These are phyloP conservation scores for Fusarium sp. DNA, from an alignment of 2,329 filamentous ascomycete genomes.

Conservation along the genomic window DNA sequence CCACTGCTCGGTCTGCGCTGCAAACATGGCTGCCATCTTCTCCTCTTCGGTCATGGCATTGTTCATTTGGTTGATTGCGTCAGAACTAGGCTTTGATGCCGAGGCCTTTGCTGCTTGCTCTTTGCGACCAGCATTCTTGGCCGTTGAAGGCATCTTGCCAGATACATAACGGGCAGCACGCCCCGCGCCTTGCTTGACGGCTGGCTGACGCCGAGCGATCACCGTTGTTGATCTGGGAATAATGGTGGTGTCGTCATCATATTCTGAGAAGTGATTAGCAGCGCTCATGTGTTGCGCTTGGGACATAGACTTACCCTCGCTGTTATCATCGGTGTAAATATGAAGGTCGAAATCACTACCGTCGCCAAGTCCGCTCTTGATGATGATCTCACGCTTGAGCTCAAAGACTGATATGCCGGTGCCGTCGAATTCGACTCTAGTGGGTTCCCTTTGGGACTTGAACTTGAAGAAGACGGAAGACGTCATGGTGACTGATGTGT, in stretches of 20 bases:
- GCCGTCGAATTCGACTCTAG: conserved; percentile 95
- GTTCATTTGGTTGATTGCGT: conserved; percentile 74
- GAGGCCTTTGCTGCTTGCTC: conserved; percentile 71
- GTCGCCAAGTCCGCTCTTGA: conserved; percentile 91
- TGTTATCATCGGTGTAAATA: conserved; percentile 92
- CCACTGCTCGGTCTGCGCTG: conserved; percentile 91
- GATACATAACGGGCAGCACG: conserved; percentile 95
- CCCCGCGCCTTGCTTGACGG: conserved; percentile 86
- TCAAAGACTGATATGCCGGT: conserved; percentile 99
- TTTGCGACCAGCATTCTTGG: conserved; percentile 81
- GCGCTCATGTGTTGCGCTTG: background rate
- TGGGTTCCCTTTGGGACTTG: conserved; percentile 97
- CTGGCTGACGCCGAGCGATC: conserved; percentile 86
- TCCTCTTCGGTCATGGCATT: conserved; percentile 92
- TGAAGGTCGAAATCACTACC: conserved; percentile 96
- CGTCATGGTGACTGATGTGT: conserved; percentile 73
- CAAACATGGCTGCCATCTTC: conserved; percentile 91
- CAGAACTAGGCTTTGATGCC: conserved; percentile 66
- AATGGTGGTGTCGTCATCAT: conserved; percentile 97
- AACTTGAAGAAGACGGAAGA: conserved; percentile 99
- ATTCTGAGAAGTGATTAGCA: conserved; percentile 71
- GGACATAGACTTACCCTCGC: conserved; percentile 76
- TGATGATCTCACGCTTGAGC: conserved; percentile 98
- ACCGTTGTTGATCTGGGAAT: conserved; percentile 96
- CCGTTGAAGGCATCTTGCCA: conserved; percentile 91